Evolutionary conservation across 2,329 filamentous ascomycete species (phyloP).

Genomic region (Curvularia sp.): DNA sequence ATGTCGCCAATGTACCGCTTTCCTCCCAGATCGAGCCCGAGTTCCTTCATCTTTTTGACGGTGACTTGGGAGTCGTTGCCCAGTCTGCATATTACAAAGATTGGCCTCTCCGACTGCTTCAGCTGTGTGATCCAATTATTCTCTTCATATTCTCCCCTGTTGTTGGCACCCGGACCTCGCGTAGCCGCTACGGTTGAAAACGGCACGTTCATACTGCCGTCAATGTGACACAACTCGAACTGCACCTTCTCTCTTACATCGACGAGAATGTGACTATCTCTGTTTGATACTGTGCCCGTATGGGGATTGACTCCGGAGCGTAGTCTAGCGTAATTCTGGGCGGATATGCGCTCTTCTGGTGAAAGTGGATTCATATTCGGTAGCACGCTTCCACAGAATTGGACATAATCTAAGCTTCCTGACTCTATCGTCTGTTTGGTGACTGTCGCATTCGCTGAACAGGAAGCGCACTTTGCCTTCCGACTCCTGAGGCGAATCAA

Average conservation of each 20-base stretch:
- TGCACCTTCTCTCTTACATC: slow-evolving; percentile 88
- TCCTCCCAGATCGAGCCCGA: slow-evolving; percentile 61
- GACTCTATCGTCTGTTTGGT: slow-evolving; percentile 67
- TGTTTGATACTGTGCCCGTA: slow-evolving; percentile 39
- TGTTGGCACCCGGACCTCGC: slow-evolving; percentile 7
- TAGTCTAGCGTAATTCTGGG: slow-evolving; percentile 62
- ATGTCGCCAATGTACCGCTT: slow-evolving; percentile 73
- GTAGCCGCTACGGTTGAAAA: slow-evolving; percentile 62
- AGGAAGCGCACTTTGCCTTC: slow-evolving; percentile 76
- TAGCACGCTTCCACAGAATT: slow-evolving; percentile 76
- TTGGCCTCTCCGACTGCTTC: slow-evolving; percentile 54
- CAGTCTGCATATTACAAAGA: slow-evolving; percentile 75
- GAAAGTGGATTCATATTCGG: slow-evolving; percentile 63
- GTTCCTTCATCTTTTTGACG: slow-evolving; percentile 68
- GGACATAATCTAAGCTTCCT: slow-evolving; percentile 79
- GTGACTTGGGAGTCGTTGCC: slow-evolving; percentile 82
- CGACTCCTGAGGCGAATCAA: slow-evolving; percentile 75
- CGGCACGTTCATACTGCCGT: slow-evolving; percentile 77
- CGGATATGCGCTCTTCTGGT: slow-evolving; percentile 71
- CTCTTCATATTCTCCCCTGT: slow-evolving; percentile 22
- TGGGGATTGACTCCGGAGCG: slow-evolving; percentile 44
- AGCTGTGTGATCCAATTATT: slow-evolving; percentile 41
- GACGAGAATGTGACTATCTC: slow-evolving; percentile 66
- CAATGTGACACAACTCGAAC: slow-evolving; percentile 78
- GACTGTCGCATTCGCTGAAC: slow-evolving; percentile 69